Conservation (phyloP, 2,329 filamentous ascomycete species). For the Colletotrichum sp. region DNA sequence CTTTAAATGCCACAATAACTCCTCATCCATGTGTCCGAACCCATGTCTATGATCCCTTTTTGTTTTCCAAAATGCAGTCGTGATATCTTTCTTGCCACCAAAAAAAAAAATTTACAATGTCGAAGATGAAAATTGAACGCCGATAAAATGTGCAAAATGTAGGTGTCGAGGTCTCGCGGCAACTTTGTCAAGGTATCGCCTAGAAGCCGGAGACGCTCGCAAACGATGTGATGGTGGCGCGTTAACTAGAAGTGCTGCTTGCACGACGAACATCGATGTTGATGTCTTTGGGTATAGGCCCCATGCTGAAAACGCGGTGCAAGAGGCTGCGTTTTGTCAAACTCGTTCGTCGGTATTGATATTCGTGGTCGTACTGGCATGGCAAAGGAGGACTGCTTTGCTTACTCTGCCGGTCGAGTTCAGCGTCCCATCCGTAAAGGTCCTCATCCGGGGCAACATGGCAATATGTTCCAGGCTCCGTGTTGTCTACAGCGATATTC, state of each 20-base stretch:
- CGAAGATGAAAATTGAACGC: background rate
- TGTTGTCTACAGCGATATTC: slow-evolving; percentile 30
- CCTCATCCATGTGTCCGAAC: background rate
- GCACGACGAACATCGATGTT: slow-evolving; percentile 9
- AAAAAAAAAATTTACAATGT: background rate
- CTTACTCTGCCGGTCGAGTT: slow-evolving; percentile 38
- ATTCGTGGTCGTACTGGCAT: slow-evolving; percentile 19
- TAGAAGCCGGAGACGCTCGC: background rate
- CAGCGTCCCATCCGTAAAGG: slow-evolving; percentile 61
- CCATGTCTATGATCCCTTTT: slow-evolving; percentile 14
- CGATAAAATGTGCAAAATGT: background rate
- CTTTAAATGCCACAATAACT: slow-evolving; percentile 22
- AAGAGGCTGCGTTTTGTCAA: slow-evolving; percentile 39
- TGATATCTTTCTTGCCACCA: background rate
- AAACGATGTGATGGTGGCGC: background rate
- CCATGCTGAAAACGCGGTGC: slow-evolving; percentile 42
- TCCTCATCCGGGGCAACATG: slow-evolving; percentile 39
- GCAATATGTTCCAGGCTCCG: slow-evolving; percentile 32
- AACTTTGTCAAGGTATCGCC: background rate
- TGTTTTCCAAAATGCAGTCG: slow-evolving; percentile 9
- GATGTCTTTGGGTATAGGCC: slow-evolving; percentile 10
- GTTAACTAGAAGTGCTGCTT: slow-evolving; percentile 18
- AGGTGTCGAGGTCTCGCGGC: background rate
- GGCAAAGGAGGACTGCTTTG: background rate
- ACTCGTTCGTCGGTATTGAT: slow-evolving; percentile 31